Base-by-base conservation (phyloP, 371 early-diverging fungal species). In the Rhizopus microsporus region DNA sequence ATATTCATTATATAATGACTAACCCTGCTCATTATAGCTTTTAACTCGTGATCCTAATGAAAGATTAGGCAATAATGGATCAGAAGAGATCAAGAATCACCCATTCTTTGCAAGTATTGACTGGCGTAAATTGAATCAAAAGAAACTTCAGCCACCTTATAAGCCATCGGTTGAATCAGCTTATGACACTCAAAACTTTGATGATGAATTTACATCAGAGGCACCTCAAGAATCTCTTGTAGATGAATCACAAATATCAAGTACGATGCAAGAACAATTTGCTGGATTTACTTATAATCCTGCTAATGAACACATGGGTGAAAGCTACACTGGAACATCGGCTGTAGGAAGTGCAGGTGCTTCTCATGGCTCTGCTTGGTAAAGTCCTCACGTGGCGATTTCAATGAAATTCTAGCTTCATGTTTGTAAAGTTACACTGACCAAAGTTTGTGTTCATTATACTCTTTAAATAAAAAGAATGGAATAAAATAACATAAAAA, bases 251-350 rank as follows among this genome's bases (percentile, higher is more conserved):
- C 84, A 87, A 52, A 81, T 97, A 50, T 90, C 93, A 9, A 91
- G 92, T 62, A 89, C 93, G 9, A 86, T 95, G 61, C 98, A 97
- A 75, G 83, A 91, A 55, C 96, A 96, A 80, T 97, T 97, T 82
- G 88, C 84, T 50, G 98, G 98, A n/a, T 97, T 97, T 67, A 75
- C 76, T 17, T 75, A 69, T 57, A 75, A 75, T 53, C 76, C 76
- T 15, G 60, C 60, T 12, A 71, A 75, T 53, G 75, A 75, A 46
- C 69, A 69, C 58, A 71, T 75, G 72, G 71, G 71, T 42, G 74
- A 74, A 39, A 70, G 71, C 51, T 74, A 65, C 57, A 71, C 65
- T 39, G 61, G 62, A 6, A 15, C 49, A 17, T 65, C 59, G 3
- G 61, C 46, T 10, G 54, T 60, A 3, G 68, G 63, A 46, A 50